These are phyloP conservation scores for Fusarium algeriense DNA, from an alignment of 2,329 filamentous ascomycete genomes.

Conservation along the genomic window DNA sequence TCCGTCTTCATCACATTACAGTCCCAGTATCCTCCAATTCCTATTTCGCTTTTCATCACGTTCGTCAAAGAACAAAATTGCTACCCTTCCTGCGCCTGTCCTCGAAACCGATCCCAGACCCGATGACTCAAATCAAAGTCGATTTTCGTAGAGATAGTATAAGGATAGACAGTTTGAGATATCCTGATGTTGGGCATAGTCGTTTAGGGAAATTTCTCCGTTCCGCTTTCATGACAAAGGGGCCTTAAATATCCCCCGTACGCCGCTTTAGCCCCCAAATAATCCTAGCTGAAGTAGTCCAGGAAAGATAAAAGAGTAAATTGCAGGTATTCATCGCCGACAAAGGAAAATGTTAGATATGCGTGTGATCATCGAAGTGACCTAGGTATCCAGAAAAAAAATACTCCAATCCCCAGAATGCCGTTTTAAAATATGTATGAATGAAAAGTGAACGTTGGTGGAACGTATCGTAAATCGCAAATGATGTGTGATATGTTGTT, in stretches of 20 bases:
- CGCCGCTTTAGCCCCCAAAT: conserved; percentile 31
- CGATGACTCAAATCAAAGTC: conserved; percentile 24
- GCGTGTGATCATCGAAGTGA: conserved; percentile 37
- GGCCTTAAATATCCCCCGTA: conserved; percentile 8
- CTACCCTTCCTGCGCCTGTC: conserved; percentile 23
- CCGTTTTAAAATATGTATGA: conserved; percentile 18
- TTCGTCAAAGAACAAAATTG: conserved; percentile 40
- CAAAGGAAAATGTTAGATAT: conserved; percentile 44
- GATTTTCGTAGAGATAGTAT: conserved; percentile 28
- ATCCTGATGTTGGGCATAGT: conserved; percentile 23
- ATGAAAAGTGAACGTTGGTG: conserved; percentile 24
- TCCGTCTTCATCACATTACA: conserved; percentile 39
- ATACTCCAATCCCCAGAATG: conserved; percentile 34
- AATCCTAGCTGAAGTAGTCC: conserved; percentile 23
- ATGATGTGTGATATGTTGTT: conserved; percentile 1
- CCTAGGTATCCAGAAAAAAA: conserved; percentile 42
- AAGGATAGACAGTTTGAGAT: conserved; percentile 30
- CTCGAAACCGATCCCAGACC: conserved; percentile 10
- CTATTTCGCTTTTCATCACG: conserved; percentile 40
- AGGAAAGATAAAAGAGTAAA: conserved; percentile 22
- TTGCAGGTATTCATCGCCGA: conserved; percentile 38
- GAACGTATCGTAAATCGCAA: conserved; percentile 26
- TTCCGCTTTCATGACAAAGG: conserved; percentile 23
- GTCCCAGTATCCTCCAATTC: conserved; percentile 25
- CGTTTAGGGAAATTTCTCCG: conserved; percentile 17